Evolutionary conservation across 805 yeast species (phyloP).

Genomic region (Wickerhamiella shivajii): DNA sequence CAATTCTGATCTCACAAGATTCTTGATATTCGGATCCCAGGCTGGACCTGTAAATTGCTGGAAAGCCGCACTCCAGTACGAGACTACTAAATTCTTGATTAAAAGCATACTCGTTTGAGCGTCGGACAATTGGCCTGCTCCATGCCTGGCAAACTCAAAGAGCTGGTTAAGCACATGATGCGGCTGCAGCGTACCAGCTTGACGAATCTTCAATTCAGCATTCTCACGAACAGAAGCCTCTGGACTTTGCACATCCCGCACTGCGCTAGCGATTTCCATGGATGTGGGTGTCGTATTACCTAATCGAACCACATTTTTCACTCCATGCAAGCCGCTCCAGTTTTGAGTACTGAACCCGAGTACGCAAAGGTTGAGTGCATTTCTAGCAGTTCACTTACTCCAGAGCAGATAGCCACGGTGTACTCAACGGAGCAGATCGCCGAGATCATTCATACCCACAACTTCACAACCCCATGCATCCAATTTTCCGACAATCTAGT

Average conservation of each 20-base stretch:
- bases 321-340: slow-evolving; percentile 66
- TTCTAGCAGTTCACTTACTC: slow-evolving; percentile 17
- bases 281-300: too few species aligned
- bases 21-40: slow-evolving; percentile 38
- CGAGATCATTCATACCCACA: slow-evolving; percentile 26
- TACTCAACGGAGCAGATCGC: slow-evolving; percentile 42
- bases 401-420: slow-evolving; percentile 30
- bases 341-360: slow-evolving; percentile 59
- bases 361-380: slow-evolving; percentile 32
- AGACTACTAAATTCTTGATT: slow-evolving; percentile 51
- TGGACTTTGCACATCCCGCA: slow-evolving; percentile 3
- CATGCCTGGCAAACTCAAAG: slow-evolving; percentile 8
- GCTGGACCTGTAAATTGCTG: slow-evolving; percentile 59
- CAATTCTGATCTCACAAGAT: slow-evolving; percentile 34
- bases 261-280: slow-evolving; percentile 5
- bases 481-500: slow-evolving; percentile 83
- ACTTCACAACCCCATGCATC: slow-evolving; percentile 46
- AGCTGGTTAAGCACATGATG: slow-evolving; percentile 11
- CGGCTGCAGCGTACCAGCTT: slow-evolving; percentile 4
- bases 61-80: slow-evolving; percentile 75
- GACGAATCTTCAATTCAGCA: slow-evolving; percentile 3
- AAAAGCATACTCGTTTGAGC: slow-evolving; percentile 50
- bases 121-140: slow-evolving; percentile 3
- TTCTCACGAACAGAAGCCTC: slow-evolving; percentile 1
- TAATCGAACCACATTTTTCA: too few species aligned